Percentiles rank a stretch among this genome's conserved stretches.
Conservation (phyloP, 352 stramenopile species). For the Phytophthora nicotianae region DNA sequence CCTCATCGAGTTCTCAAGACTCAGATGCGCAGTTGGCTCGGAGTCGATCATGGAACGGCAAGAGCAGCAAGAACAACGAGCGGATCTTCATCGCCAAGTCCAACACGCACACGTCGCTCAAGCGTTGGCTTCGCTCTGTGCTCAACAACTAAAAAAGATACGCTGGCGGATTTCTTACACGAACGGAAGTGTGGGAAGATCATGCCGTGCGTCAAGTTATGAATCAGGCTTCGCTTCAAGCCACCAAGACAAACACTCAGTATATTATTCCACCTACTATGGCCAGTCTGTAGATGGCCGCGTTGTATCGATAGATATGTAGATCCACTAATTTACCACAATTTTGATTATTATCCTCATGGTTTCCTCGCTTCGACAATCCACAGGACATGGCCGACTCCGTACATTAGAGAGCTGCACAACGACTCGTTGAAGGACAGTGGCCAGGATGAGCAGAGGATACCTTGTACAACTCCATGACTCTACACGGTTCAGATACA, state of each 20-base stretch:
- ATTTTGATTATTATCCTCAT: constrained; percentile 37
- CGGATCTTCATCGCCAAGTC: constrained; percentile 68
- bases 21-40: constrained; percentile 26
- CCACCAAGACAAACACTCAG: constrained; percentile 19
- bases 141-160: constrained; percentile 48
- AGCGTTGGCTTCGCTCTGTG: constrained; percentile 71
- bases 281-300: constrained; percentile 14
- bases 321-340: constrained; percentile 44
- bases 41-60: constrained; percentile 36
- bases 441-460: constrained; percentile 25
- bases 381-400: constrained; percentile 6
- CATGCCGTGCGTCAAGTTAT: constrained; percentile 22
- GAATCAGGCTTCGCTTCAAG: constrained; percentile 18
- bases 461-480: constrained; percentile 14
- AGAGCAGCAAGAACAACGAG: constrained; percentile 42
- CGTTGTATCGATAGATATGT: constrained; percentile 38
- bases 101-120: constrained; percentile 74
- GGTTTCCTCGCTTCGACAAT: constrained; percentile 11
- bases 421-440: constrained; percentile 7
- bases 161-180: constrained; percentile 4
- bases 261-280: constrained; percentile 30
- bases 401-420: neutral
- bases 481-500: constrained; percentile 17
- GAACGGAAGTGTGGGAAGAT: constrained; percentile 24
- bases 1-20: constrained; percentile 20